Conservation (phyloP, 192 early-diverging fungal species). For the Entophlyctis luteolus region DNA sequence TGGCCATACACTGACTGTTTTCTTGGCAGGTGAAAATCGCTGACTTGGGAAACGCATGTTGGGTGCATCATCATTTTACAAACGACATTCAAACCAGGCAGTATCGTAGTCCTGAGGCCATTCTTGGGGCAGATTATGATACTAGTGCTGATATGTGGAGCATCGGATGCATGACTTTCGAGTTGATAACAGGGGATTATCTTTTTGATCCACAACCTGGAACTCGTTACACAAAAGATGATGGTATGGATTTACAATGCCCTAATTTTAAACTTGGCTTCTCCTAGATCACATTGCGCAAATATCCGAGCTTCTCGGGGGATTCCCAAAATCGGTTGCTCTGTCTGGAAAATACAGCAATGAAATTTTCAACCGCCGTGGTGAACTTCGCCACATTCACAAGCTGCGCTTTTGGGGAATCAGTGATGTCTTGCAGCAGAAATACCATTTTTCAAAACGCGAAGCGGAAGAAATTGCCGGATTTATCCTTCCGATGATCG, state of each 20-base stretch:
- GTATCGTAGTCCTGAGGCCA: conserved; percentile 93
- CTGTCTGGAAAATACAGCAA: conserved; percentile 76
- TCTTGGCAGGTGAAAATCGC: conserved; percentile 95
- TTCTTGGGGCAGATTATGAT: conserved; percentile 83
- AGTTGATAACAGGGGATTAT: conserved; percentile 89
- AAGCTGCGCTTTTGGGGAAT: conserved; percentile 80
- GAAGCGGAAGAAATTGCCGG: conserved; percentile 72
- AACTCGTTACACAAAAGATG: conserved; percentile 79
- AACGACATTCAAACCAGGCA: conserved; percentile 96
- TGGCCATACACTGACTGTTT: no score
- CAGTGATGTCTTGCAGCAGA: conserved; percentile 80
- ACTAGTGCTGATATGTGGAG: conserved; percentile 89
- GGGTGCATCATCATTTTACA: conserved; percentile 92
- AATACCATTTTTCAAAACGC: conserved; percentile 69
- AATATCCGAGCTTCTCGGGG: conserved; percentile 90
- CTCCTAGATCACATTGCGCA: conserved; percentile 90
- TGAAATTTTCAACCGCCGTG: conserved; percentile 85
- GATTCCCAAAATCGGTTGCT: conserved; percentile 73
- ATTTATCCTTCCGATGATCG: conserved; percentile 82
- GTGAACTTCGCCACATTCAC: conserved; percentile 78
- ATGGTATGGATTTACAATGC: conserved; percentile 60
- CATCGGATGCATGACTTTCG: conserved; percentile 88
- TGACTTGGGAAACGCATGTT: conserved; percentile 94
- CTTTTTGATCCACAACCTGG: conserved; percentile 92
- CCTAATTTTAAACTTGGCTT: no score